A percentile compares a stretch with the other conserved stretches of the same genome.
Conservation (phyloP, 495 filamentous ascomycete genomes). For the Beverwykella pulmonaria region DNA sequence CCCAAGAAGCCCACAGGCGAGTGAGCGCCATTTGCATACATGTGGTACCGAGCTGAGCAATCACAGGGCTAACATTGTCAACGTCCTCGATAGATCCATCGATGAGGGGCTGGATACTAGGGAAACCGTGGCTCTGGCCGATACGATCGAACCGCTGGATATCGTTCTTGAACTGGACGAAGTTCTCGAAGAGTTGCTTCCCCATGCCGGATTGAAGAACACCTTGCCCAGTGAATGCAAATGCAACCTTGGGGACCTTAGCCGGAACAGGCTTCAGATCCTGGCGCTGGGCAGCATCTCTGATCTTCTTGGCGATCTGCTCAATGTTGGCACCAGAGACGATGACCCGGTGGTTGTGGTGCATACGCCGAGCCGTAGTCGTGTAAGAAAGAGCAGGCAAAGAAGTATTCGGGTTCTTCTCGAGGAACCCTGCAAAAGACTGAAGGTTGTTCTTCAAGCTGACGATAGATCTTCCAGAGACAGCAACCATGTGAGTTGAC, state of each 20-base stretch:
- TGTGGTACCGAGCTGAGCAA: conserved; percentile 43
- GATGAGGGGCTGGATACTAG: conserved; percentile 43
- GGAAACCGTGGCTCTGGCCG: conserved; percentile 43
- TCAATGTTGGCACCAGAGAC: conserved; percentile 44
- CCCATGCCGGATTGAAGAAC: conserved; percentile 31
- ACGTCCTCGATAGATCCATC: conserved; percentile 32
- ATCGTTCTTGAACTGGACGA: conserved; percentile 38
- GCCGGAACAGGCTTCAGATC: conserved; percentile 35
- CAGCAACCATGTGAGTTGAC: conserved; percentile 37
- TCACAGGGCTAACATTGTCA: conserved; percentile 24
- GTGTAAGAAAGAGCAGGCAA: conserved; percentile 51
- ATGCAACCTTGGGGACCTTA: conserved; percentile 38
- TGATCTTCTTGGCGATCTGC: background rate
- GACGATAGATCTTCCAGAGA: conserved; percentile 46
- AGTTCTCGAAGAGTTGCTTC: conserved; percentile 46
- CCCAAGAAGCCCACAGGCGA: conserved; percentile 45
- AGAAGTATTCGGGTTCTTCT: conserved; percentile 43
- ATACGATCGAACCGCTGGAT: conserved; percentile 44
- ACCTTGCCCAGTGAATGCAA: conserved; percentile 32
- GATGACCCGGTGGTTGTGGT: conserved; percentile 28
- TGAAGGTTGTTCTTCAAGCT: conserved; percentile 48
- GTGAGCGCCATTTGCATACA: conserved; percentile 50
- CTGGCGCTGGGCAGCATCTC: conserved; percentile 19
- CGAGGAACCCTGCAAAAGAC: conserved; percentile 42
- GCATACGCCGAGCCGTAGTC: conserved; percentile 37